phyloP scores from a whole-genome alignment of 2,329 filamentous ascomycete species.

The Mycosphaerella sp. region DNA sequence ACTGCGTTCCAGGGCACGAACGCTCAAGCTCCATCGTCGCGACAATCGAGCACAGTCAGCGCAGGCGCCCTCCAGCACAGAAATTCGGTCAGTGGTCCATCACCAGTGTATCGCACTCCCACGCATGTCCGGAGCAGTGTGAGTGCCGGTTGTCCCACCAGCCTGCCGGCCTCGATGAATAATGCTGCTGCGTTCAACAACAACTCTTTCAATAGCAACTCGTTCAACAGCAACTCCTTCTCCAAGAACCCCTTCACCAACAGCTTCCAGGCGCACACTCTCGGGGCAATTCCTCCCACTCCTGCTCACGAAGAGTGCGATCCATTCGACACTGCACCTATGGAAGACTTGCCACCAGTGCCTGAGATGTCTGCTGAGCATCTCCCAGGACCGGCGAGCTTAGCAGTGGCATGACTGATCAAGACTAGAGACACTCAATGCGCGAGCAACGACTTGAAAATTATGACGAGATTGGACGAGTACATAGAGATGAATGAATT shows the following conservation, averaged over 20 bases:
- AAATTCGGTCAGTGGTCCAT: slow-evolving; percentile 13
- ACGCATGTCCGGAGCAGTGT: slow-evolving; percentile 36
- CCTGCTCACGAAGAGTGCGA: slow-evolving; percentile 32
- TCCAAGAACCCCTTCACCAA: slow-evolving; percentile 24
- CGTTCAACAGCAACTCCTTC: slow-evolving; percentile 8
- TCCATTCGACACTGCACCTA: slow-evolving; percentile 34
- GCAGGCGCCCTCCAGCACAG: slow-evolving; percentile 14
- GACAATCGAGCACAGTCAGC: slow-evolving; percentile 24
- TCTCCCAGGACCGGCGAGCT: background rate
- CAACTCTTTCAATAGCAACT: slow-evolving; percentile 5
- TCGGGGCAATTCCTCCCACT: slow-evolving; percentile 39
- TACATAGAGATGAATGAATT: slow-evolving; percentile 10
- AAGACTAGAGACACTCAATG: background rate
- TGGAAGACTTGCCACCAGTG: slow-evolving; percentile 20
- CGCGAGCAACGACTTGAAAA: background rate
- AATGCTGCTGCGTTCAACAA: slow-evolving; percentile 21
- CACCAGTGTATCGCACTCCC: slow-evolving; percentile 28
- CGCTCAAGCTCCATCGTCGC: slow-evolving; percentile 8
- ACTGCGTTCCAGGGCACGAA: slow-evolving; percentile 26
- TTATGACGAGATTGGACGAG: slow-evolving; percentile 2
- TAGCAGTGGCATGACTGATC: slow-evolving; percentile 7
- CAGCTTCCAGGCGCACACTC: slow-evolving; percentile 28
- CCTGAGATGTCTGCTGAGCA: slow-evolving; percentile 15
- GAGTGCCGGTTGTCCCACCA: slow-evolving; percentile 36
- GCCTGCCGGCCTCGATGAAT: slow-evolving; percentile 31